A percentile compares a stretch with the other conserved stretches of the same genome.
Evolutionary conservation across 768 basidiomycete genomes (phyloP).

Genomic region (Neoboletus brunneissimus): DNA sequence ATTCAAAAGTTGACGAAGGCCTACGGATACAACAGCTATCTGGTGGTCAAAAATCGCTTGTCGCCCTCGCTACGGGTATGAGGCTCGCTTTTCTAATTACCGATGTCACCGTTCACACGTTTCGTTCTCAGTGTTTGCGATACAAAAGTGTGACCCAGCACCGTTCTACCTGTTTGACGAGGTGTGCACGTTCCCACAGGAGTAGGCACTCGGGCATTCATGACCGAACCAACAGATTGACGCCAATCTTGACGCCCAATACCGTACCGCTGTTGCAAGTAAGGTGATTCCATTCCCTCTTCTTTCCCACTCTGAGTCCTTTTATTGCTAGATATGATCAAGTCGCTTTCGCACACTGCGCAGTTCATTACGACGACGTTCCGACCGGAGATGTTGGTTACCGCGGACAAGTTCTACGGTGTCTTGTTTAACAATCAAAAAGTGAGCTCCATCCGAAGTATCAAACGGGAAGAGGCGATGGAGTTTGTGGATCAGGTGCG

Average conservation of each 20-base stretch:
- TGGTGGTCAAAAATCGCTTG: conserved; percentile 96
- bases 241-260: conserved; percentile 96
- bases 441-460: conserved; percentile 83
- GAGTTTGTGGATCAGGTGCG: conserved; percentile 89
- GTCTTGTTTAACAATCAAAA: conserved; percentile 96
- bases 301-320: conserved; percentile 37
- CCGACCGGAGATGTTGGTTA: conserved; percentile 93
- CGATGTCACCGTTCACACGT: conserved; percentile 1
- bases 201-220: neutral
- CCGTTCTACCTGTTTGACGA: conserved; percentile 99
- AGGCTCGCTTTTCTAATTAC: conserved; percentile 2
- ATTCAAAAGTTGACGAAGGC: conserved; percentile 97
- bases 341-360: conserved; percentile 78
- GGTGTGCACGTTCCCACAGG: conserved; percentile 34
- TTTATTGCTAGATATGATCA: conserved; percentile 65
- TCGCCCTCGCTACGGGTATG: conserved; percentile 87
- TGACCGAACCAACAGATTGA: conserved; percentile 61
- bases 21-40: conserved; percentile 94
- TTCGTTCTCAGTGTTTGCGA: conserved; percentile 78
- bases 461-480: conserved; percentile 87
- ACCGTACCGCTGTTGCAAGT: conserved; percentile 95
- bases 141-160: conserved; percentile 98
- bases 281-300: conserved; percentile 26
- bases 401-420: conserved; percentile 96
- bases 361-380: conserved; percentile 99